Base-by-base conservation (phyloP, 2,329 filamentous ascomycete genomes). In the Sporothrix pseudoabietina region DNA sequence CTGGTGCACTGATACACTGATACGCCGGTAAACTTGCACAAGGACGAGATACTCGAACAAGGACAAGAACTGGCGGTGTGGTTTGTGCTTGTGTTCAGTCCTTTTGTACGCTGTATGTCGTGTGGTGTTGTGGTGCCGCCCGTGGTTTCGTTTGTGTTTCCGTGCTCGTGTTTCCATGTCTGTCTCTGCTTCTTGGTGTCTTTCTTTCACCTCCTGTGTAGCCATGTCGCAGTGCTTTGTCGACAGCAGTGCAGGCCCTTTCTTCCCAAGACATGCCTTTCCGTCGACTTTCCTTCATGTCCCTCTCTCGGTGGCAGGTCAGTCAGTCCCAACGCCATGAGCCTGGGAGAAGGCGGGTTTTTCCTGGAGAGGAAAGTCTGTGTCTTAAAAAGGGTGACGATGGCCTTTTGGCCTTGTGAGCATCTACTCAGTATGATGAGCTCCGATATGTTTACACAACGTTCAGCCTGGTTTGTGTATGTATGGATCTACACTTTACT, bases 281-380 rank as follows among this genome's bases (percentile, higher is more conserved):
- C 10, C 59, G 19, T 44, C n/a, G 12, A 19, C 30, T 41, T 5
- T 6, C 10, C 4, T 9, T 10, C 14, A n/a, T 47, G 22, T 44
- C 41, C 8, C 61, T 47, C 41, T 16, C 61, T 47, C 39, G 39
- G 39, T 65, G 61, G 39, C 61, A 19, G 49, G 19, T 59, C 69
- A 73, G 71, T 71, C 52, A 61, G 14, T 54, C 4, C 26, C 44
- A 54, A 41, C 54, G 39, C 72, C 72, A n/a, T 16, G 41, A n/a
- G 66, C 69, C 61, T 74, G 69, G 72, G 57, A 54, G 41, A 35
- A 22, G 26, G 9, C 12, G 22, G 3, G 52, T 55, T 12, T 55
- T 12, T 55, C 22, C 22, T 55, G 52, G 52, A 26, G 30, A 8
- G 7, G 19, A 14, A 16, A 32, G n/a, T 4, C 26, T 35, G 26